Evolutionary conservation across 2,329 filamentous ascomycete genomes (phyloP), one percentile per base, ranked within the genome.

Genomic region (Cryphonectria radicalis): DNA sequence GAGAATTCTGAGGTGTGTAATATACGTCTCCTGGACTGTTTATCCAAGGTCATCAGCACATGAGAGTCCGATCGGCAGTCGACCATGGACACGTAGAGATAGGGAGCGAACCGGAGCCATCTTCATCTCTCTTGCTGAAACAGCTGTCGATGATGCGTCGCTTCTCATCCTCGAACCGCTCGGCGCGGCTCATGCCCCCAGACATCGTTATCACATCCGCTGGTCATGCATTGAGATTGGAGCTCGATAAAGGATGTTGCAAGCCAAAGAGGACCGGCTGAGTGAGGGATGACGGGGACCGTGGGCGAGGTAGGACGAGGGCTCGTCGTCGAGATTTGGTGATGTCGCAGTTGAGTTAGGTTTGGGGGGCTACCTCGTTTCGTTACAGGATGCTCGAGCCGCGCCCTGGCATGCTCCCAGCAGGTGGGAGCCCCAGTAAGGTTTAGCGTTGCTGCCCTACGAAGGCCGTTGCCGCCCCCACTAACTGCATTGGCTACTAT

Each of bases 141-240:
- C 95, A 98, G 82, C 93, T 97, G 74, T 97, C 93, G 75, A 97
- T 92, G 77, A 99, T 98, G 80, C 96, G 90, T 80, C 90, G 88
- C 86, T 98, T 97, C 86, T 99, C 96, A 79, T 98, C 94, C 81
- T 99, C 96, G 81, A 98, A 99, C 77, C 90, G 89, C 84, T 97
- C 94, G 69, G 95, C 95, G 76, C 83, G 79, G 70, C 72, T 82
- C 75, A 79, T 76, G 74, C 73, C 74, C 72, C 67, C 68, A 50
- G 43, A 71, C 63, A 55, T 65, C 65, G 62, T 72, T 32, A 64
- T 67, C 63, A 67, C 66, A 65, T 66, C 68, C 63, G 59, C 59
- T 69, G 25, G 25, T 62, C 57, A 40, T 60, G 64, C 66, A 67
- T 70, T 57, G 57, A 59, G 35, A 7, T n/a, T 37, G 32, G 10